Base-by-base conservation (phyloP, 768 basidiomycete genomes). In the Hericium erinaceus region DNA sequence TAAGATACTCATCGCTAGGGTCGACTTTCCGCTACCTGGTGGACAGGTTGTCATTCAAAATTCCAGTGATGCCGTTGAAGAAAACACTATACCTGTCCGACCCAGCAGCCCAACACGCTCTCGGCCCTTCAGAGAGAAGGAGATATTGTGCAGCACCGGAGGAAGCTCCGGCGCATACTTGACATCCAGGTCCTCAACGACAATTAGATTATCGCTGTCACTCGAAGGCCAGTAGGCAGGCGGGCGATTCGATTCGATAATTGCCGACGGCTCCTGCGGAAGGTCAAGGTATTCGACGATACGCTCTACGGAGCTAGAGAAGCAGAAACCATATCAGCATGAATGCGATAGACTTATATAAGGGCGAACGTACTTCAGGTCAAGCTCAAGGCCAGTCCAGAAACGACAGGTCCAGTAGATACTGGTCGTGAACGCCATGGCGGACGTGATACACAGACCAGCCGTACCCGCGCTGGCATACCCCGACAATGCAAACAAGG, bases 201-300 rank as follows among this genome's bases (percentile, higher is more conserved):
- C 70, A 33, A 97, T 65, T 24, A 95, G 73, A 3, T 76, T 66
- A 28, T 83, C 75, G 51, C 76, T 79, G 16, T 84, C 75, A 58
- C 78, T 83, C 0, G 92, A 92, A 0, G 94, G 94, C 94, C 94
- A 97, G 65, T 94, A 94, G 0, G 93, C 94, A 0, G 94, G 94
- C 1, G 85, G 86, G 7, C 89, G 81, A 57, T 79, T 80, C 0
- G 79, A 78, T 61, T 92, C 85, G 52, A 93, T 85, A 58, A 87
- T 66, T 0, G 84, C 77, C 2, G 90, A 83, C 0, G 94, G 87
- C 66, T 95, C 92, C 68, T 92, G 90, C 0, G 92, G 92, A 5
- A 97, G 77, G 54, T 90, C 81, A 24, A 95, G 82, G 74, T 95
- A 95, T 75, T 95, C 93, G 7, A 92, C 83, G 13, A 95, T 79